Conservation (phyloP, 1,284 basidiomycete genomes). For the Pseudozyma hubeiensis region DNA sequence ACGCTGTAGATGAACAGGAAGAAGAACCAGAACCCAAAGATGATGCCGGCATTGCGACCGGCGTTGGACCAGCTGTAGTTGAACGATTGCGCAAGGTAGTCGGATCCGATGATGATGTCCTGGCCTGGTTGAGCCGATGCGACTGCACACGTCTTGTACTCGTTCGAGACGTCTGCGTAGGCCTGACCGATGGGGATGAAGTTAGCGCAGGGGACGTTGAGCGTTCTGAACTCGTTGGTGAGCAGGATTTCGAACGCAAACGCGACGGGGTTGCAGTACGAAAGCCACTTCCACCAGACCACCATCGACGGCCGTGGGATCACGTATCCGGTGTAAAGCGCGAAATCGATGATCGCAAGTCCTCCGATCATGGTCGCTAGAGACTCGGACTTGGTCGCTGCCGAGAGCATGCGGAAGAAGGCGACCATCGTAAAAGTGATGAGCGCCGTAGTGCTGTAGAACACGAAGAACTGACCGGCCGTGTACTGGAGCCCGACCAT, state of each 20-base stretch:
- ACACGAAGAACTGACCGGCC: conserved; percentile 60
- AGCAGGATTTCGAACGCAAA: conserved; percentile 62
- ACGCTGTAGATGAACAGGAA: conserved; percentile 47
- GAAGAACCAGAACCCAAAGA: conserved; percentile 56
- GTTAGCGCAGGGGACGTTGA: conserved; percentile 44
- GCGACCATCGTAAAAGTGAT: conserved; percentile 57
- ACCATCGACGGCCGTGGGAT: conserved; percentile 62
- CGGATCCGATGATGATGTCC: conserved; percentile 29
- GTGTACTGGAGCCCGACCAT: conserved; percentile 50
- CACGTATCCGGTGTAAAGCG: conserved; percentile 61
- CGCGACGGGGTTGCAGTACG: conserved; percentile 61
- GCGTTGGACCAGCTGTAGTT: conserved; percentile 46
- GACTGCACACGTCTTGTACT: conserved; percentile 57
- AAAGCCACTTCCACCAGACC: conserved; percentile 63
- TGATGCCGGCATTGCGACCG: conserved; percentile 57
- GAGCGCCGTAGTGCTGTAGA: conserved; percentile 41
- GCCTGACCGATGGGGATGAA: conserved; percentile 44
- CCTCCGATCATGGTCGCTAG: conserved; percentile 57
- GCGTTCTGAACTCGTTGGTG: conserved; percentile 58
- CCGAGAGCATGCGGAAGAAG: conserved; percentile 57
- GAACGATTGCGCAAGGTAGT: conserved; percentile 42
- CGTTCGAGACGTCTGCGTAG: conserved; percentile 30
- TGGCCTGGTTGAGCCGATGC: conserved; percentile 50
- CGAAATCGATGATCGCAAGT: conserved; percentile 53
- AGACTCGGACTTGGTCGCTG: conserved; percentile 41